Base-by-base conservation (phyloP, 2,329 filamentous ascomycete species). In the Apiospora sp. region DNA sequence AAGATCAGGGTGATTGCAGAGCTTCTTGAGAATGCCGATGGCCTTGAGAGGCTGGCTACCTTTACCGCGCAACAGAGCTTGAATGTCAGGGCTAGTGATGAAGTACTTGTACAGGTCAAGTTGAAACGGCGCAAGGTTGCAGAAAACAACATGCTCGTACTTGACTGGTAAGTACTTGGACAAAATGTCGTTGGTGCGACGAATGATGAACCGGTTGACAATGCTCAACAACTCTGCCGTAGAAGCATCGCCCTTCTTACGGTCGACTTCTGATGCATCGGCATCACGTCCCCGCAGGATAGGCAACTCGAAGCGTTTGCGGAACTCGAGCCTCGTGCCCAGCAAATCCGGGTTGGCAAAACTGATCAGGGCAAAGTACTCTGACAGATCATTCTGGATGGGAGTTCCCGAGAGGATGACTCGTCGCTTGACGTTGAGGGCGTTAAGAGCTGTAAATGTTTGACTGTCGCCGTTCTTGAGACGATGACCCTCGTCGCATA, bases 111-210 rank as follows among this genome's bases (percentile, higher is more conserved):
- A 99, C 1, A 99, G 86, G 76, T 94, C 94, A 71, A 95, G 88
- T 82, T 99, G 96, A 84, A 99, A 98, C 0, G 94, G 93, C 22
- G 96, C 93, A 67, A 98, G 88, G 77, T 96, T 96, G 87, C 96
- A 99, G 84, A 99, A 99, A 0, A 99, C 96, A 43, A 99, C 96
- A 81, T 99, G 96, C 83, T 99, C 96, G 83, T 99, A 99, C 85
- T 99, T 99, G 85, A 98, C 92, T 0, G 96, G 96, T 73, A 99
- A 85, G 80, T 99, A 99, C 82, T 99, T 99, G 70, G 96, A 98
- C 34, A 99, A 85, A 74, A 99, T 97, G 80, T 99, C 96, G 87
- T 99, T 99, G 4, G 96, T 98, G 72, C 96, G 92, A 73, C 96
- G 93, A 78, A 99, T 99, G 81, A 99, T 97, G 84, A 99, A 99